A percentile compares a stretch with the other conserved stretches of the same genome.
phyloP scores from a whole-genome alignment of 2,329 filamentous ascomycete species.

The Curvularia lunata region DNA sequence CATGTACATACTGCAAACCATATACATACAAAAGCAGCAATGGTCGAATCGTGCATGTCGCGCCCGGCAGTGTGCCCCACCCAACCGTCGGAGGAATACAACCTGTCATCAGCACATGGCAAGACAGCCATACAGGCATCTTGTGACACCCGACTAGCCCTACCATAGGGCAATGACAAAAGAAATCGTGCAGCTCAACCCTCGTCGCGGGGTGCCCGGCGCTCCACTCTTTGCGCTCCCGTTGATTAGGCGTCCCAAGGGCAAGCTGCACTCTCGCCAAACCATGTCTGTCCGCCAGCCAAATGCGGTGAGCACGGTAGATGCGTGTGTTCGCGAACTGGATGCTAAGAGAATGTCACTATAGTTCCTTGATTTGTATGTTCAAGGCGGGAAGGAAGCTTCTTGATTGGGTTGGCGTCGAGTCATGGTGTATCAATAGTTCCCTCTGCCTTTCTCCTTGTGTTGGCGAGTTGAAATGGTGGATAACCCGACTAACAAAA shows the following conservation, averaged over 20 bases:
- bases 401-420: background rate
- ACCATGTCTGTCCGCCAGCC: constrained; percentile 1
- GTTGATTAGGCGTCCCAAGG: constrained; percentile 9
- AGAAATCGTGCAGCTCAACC: background rate
- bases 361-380: background rate
- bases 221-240: constrained; percentile 11
- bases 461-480: background rate
- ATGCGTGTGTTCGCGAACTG: background rate
- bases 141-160: background rate
- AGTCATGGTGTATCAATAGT: background rate
- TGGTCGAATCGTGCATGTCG: background rate
- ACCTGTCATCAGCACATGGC: background rate
- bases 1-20: background rate
- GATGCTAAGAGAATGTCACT: background rate
- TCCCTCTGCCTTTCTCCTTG: background rate
- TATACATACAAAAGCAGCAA: background rate
- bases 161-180: background rate
- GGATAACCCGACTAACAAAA: background rate
- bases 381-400: background rate
- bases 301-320: constrained; percentile 2
- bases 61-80: background rate
- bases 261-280: constrained; percentile 1
- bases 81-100: background rate
- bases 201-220: constrained; percentile 7
- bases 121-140: constrained; percentile 1